phyloP scores from a whole-genome alignment of 2,329 filamentous ascomycete species.

The Arthrobotrys conoides region DNA sequence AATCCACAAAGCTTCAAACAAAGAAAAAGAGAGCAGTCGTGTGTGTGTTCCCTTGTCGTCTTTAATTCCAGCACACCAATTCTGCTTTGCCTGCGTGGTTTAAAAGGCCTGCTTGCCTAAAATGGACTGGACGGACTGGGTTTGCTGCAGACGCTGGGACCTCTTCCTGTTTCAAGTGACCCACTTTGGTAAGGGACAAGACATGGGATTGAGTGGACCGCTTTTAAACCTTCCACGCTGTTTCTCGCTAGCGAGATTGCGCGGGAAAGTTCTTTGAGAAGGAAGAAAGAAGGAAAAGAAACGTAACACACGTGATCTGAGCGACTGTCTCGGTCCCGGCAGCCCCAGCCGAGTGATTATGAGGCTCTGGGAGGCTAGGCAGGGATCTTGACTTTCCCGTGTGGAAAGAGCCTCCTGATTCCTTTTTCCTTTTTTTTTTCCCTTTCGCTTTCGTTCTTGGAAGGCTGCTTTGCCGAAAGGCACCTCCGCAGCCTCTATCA shows the following conservation, averaged over 20 bases:
- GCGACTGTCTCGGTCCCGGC: slow-evolving; percentile 31
- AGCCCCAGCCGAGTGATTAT: slow-evolving; percentile 40
- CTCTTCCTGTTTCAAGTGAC: slow-evolving; percentile 60
- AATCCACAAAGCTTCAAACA: slow-evolving; percentile 13
- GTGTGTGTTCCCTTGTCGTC: slow-evolving; percentile 29
- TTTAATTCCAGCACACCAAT: slow-evolving; percentile 25
- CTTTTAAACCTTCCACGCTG: not conserved
- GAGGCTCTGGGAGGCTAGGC: slow-evolving; percentile 59
- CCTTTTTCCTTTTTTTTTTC: not conserved
- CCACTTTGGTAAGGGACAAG: slow-evolving; percentile 38
- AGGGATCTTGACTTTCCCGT: slow-evolving; percentile 46
- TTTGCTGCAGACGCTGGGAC: slow-evolving; percentile 60
- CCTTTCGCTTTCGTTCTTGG: slow-evolving; percentile 31
- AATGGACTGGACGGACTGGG: slow-evolving; percentile 40
- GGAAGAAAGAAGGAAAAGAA: not conserved
- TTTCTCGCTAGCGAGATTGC: slow-evolving; percentile 38
- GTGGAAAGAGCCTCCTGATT: slow-evolving; percentile 51
- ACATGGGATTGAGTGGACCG: slow-evolving; percentile 19
- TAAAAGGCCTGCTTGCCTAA: slow-evolving; percentile 58
- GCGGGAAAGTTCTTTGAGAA: not conserved
- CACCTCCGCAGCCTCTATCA: not conserved
- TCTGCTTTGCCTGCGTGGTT: slow-evolving; percentile 51
- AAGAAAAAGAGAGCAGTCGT: not conserved
- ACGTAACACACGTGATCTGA: slow-evolving; percentile 32
- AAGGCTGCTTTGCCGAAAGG: slow-evolving; percentile 53